Conservation (phyloP, 345 rosid genomes). For the Arabidopsis thaliana region DNA sequence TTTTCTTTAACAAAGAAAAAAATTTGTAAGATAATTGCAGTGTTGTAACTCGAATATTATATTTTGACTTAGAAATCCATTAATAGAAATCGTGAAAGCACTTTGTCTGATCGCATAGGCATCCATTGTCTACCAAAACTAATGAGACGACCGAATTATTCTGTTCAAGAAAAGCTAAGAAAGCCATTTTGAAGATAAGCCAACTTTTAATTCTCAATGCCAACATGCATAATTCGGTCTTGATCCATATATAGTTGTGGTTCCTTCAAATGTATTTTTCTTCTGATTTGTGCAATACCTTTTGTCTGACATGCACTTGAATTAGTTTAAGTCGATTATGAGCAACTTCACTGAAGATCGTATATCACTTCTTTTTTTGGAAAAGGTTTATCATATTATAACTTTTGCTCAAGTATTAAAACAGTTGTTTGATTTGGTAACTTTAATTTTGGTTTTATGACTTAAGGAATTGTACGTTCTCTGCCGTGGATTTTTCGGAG, state of each 20-base stretch:
- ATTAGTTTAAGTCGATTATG: background rate
- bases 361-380: too few species aligned
- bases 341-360: background rate
- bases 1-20: background rate
- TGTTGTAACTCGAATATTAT: conserved; percentile 7
- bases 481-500: too few species aligned
- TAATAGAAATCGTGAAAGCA: background rate
- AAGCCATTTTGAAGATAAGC: background rate
- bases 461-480: too few species aligned
- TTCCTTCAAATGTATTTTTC: too few species aligned
- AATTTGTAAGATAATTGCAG: background rate
- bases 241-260: background rate
- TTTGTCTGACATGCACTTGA: background rate
- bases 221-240: background rate
- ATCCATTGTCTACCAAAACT: background rate
- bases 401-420: background rate
- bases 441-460: too few species aligned
- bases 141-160: background rate
- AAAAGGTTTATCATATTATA: too few species aligned
- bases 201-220: background rate
- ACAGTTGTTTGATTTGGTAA: background rate
- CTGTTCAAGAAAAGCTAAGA: background rate
- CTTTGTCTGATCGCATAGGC: conserved; percentile 1
- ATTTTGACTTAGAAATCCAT: background rate
- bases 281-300: too few species aligned